Conservation (phyloP, 257 asterid species). For the Petunia secreta region DNA sequence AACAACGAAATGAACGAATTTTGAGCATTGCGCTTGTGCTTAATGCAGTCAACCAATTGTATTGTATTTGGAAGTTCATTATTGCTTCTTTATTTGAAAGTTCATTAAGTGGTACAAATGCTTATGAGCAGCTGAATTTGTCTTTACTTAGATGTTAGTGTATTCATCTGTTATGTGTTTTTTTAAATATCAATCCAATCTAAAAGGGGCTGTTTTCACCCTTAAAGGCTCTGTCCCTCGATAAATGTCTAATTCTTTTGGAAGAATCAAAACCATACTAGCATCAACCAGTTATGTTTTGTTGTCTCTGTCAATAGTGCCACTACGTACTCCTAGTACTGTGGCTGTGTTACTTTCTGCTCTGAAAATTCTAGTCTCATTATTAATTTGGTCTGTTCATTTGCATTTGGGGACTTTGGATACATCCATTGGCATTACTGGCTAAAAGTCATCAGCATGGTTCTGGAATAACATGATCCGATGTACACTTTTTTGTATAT, state of each 20-base stretch:
- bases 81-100: not conserved
- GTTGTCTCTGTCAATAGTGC: not conserved
- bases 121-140: not conserved
- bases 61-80: not conserved
- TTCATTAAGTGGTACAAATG: not conserved
- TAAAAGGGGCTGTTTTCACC: not conserved
- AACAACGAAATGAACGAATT: not conserved
- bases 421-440: not conserved
- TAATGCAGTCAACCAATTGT: no score
- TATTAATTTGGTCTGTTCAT: not conserved
- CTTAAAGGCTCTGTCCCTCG: not conserved
- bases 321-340: not conserved
- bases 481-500: not conserved
- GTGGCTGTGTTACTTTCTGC: not conserved
- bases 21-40: not conserved
- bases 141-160: not conserved
- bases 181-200: not conserved
- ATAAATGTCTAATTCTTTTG: not conserved
- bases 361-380: not conserved
- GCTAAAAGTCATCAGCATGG: not conserved
- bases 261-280: not conserved
- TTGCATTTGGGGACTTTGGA: not conserved
- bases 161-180: not conserved
- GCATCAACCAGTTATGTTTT: not conserved
- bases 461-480: not conserved